Percentiles rank a stretch among this genome's conserved stretches.
Conservation (phyloP, 768 basidiomycete species). For the Strobilomyces dryophilus region DNA sequence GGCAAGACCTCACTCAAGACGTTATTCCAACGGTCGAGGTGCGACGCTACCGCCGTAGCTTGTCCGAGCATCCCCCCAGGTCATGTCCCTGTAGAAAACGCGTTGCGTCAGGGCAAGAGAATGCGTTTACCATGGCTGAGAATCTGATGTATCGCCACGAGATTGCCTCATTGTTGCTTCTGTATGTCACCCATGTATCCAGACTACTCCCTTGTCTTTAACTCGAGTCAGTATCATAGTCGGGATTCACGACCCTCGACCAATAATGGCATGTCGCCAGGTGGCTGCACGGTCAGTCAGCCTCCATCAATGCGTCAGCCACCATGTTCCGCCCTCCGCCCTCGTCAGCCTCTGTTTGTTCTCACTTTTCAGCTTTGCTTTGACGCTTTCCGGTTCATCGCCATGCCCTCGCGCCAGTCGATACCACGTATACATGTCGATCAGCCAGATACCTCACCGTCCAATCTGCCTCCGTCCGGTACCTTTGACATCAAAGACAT, state of each 20-base stretch:
- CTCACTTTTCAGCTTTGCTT: slow-evolving; percentile 5
- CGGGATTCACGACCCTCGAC: background rate
- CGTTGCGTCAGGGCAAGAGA: slow-evolving; percentile 26
- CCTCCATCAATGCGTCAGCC: slow-evolving; percentile 24
- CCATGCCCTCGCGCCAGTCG: slow-evolving; percentile 17
- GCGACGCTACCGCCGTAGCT: slow-evolving; percentile 14
- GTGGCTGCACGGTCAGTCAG: slow-evolving; percentile 12
- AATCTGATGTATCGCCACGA: slow-evolving; percentile 19
- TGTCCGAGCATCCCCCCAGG: slow-evolving; percentile 12
- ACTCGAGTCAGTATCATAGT: slow-evolving; percentile 11
- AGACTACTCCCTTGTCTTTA: slow-evolving; percentile 6
- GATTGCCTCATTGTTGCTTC: slow-evolving; percentile 5
- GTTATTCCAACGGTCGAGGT: slow-evolving; percentile 28
- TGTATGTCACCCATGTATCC: slow-evolving; percentile 25
- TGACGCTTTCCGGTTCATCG: slow-evolving; percentile 2
- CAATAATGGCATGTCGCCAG: background rate
- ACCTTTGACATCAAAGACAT: slow-evolving; percentile 28
- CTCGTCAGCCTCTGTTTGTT: slow-evolving; percentile 6
- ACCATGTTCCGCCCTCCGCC: background rate
- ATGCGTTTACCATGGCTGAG: slow-evolving; percentile 30
- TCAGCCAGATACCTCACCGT: slow-evolving; percentile 10
- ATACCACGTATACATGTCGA: slow-evolving; percentile 24
- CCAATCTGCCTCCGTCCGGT: slow-evolving; percentile 15
- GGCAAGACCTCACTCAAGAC: slow-evolving; percentile 22
- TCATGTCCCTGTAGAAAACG: slow-evolving; percentile 20